A percentile compares a stretch with the other conserved stretches of the same genome.
These are phyloP conservation scores for Sonneratia caseolaris DNA, from an alignment of 345 rosid species.

Conservation along the genomic window DNA sequence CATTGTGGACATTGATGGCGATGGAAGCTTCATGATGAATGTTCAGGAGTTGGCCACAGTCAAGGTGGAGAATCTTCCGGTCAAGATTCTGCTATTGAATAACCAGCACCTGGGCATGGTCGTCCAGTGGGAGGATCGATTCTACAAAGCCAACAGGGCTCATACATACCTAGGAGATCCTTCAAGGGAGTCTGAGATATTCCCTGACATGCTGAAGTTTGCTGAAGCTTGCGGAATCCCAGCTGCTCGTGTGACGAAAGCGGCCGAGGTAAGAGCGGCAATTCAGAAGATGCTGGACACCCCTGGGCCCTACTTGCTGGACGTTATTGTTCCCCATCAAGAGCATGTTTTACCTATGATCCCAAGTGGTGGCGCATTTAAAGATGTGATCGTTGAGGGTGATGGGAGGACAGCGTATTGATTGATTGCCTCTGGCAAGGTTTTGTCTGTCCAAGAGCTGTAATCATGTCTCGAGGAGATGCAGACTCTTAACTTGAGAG, in stretches of 20 bases:
- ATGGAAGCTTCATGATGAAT: constrained; percentile 95
- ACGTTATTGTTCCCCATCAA: constrained; percentile 91
- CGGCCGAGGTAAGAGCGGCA: constrained; percentile 55
- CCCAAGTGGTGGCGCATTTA: constrained; percentile 45
- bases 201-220: constrained; percentile 73
- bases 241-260: constrained; percentile 65
- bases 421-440: neutral
- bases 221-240: constrained; percentile 88
- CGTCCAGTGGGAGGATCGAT: constrained; percentile 88
- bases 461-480: neutral
- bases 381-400: constrained; percentile 76
- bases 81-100: constrained; percentile 69
- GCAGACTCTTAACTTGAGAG: neutral
- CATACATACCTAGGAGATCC: constrained; percentile 87
- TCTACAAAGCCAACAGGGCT: constrained; percentile 88
- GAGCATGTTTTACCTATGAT: constrained; percentile 48
- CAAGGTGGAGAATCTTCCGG: constrained; percentile 73
- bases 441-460: neutral
- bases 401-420: constrained; percentile 68
- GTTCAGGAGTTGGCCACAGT: constrained; percentile 88
- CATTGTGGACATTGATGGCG: constrained; percentile 95
- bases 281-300: constrained; percentile 82
- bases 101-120: constrained; percentile 99
- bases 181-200: constrained; percentile 55
- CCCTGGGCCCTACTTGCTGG: constrained; percentile 83